Evolutionary conservation across 805 yeast genomes (phyloP), one percentile per base, ranked within the genome.

Genomic region (Lipomyces orientalis): DNA sequence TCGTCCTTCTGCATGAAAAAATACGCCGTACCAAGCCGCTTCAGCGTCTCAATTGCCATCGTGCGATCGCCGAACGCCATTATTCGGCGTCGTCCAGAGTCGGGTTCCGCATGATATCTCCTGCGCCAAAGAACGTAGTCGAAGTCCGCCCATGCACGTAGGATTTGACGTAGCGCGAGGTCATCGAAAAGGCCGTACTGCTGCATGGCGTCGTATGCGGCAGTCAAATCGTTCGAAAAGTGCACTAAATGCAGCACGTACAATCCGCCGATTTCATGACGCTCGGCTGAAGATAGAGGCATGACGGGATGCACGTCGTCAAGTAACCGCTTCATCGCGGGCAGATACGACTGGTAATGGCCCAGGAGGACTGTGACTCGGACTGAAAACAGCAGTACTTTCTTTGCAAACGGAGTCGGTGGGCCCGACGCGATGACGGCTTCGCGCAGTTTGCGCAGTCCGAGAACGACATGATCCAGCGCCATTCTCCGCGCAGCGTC

Each of bases 331-430:
- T 76, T 74, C n/a, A 86, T 80, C 34, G 86, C 78, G 1, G 90
- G 89, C 3, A 86, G 65, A 71, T 85, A 87, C 1, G 89, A 81
- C 67, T 85, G 85, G 72, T 83, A 82, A 66, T 85, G 84, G 8
- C 86, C 86, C 4, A 80, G 72, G 2, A 79, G 76, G 0, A 85
- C 79, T 0, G 86, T 77, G 29, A 84, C 78, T 43, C 86, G 73
- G 8, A 83, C 79, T 0, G 89, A 85, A 49, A 80, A 81, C 35
- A 86, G 68, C 65, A 81, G 84, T 29, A 87, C 88, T n/a, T 76
- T 75, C 59, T 78, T 79, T 9, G 82, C 74, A 64, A 86, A 84
- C 37, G 75, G 76, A 58, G 78, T 79, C 16, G 73, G 69, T 22
- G 61, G 58, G 14, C 70, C 73, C 4, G 75, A 64, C n/a, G 78